Evolutionary conservation across 345 rosid species (phyloP).

Genomic region (Cardamine resedifolia): DNA sequence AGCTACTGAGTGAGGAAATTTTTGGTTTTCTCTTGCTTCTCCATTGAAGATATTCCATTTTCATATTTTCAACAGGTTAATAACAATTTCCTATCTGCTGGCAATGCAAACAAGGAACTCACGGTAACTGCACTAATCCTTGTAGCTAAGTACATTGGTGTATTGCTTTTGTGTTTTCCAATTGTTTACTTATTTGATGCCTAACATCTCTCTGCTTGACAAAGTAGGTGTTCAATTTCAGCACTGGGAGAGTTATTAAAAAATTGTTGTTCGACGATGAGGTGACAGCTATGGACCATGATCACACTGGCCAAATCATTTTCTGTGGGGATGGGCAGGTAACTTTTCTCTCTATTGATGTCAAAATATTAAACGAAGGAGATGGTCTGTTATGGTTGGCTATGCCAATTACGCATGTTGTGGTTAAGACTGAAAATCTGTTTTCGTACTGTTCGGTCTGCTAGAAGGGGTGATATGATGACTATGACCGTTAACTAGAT

Average conservation of each 20-base stretch:
- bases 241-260: conserved; percentile 89
- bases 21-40: conserved; percentile 10
- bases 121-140: conserved; percentile 52
- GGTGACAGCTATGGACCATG: conserved; percentile 96
- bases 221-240: conserved; percentile 83
- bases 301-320: conserved; percentile 91
- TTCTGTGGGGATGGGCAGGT: conserved; percentile 97
- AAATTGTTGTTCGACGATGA: conserved; percentile 57
- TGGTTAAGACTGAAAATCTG: background rate
- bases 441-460: background rate
- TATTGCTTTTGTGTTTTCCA: conserved; percentile 10
- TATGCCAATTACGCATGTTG: conserved; percentile 5
- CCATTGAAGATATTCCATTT: conserved; percentile 9
- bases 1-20: background rate
- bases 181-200: conserved; percentile 23
- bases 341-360: conserved; percentile 10
- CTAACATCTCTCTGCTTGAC: conserved; percentile 26
- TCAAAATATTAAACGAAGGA: background rate
- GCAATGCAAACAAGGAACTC: conserved; percentile 88
- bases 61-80: conserved; percentile 65
- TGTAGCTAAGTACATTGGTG: conserved; percentile 16
- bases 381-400: background rate
- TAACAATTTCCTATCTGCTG: conserved; percentile 91
- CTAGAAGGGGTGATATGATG: background rate
- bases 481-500: background rate